Conservation (phyloP, 768 basidiomycete species). For the Boletus subparvulus region DNA sequence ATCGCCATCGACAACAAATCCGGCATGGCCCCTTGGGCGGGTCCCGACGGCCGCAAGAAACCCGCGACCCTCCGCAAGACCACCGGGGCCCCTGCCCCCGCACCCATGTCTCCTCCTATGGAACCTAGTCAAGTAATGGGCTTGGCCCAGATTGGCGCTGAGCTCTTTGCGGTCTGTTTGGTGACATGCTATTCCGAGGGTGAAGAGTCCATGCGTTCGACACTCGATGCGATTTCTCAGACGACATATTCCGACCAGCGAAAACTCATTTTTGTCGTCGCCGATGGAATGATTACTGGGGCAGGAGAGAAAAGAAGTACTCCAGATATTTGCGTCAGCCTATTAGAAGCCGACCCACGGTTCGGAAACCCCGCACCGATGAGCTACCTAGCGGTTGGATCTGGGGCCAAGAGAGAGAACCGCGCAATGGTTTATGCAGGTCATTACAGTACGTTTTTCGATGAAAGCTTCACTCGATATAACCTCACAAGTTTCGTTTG, state of each 20-base stretch:
- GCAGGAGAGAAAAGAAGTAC: conserved; percentile 94
- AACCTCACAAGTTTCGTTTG: conserved; percentile 3
- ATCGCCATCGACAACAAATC: conserved; percentile 86
- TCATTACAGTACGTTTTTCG: conserved; percentile 81
- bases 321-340: conserved; percentile 91
- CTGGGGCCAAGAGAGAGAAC: conserved; percentile 87
- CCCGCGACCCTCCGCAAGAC: conserved; percentile 41
- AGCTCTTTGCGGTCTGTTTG: conserved; percentile 92
- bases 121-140: conserved; percentile 59
- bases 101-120: conserved; percentile 44
- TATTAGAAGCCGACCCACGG: conserved; percentile 90
- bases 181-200: conserved; percentile 99
- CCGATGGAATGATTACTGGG: conserved; percentile 99
- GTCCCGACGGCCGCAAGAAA: conserved; percentile 50
- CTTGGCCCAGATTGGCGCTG: conserved; percentile 88
- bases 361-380: conserved; percentile 96
- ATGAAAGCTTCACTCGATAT: not conserved
- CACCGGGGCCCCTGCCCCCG: conserved; percentile 46
- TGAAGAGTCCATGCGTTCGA: conserved; percentile 86
- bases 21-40: conserved; percentile 95
- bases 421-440: conserved; percentile 98
- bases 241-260: conserved; percentile 91
- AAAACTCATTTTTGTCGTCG: conserved; percentile 91
- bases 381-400: conserved; percentile 89
- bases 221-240: conserved; percentile 87